These are phyloP conservation scores for Suillus alpinus DNA, from an alignment of 768 basidiomycete species.

Conservation along the genomic window DNA sequence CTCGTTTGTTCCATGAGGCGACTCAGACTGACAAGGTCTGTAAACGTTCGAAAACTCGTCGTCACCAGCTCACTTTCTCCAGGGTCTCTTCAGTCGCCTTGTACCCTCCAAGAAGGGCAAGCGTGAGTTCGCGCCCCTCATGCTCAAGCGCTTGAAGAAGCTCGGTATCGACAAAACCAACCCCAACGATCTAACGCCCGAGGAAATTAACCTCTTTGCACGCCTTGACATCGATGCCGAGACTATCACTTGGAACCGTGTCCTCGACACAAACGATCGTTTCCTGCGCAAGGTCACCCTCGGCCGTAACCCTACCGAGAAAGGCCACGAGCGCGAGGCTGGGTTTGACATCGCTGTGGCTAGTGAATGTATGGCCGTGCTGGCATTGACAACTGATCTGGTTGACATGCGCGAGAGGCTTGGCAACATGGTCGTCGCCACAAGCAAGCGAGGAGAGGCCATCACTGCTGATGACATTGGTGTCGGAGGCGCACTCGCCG, in stretches of 20 bases:
- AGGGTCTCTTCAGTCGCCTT: constrained; percentile 86
- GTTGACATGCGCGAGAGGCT: constrained; percentile 90
- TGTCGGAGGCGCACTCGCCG: constrained; percentile 90
- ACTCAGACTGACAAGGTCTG: constrained; percentile 89
- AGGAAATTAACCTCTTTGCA: constrained; percentile 87
- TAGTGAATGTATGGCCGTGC: constrained; percentile 97
- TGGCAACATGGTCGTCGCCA: constrained; percentile 96
- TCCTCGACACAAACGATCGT: constrained; percentile 94
- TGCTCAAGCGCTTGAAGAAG: constrained; percentile 94
- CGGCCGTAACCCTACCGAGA: constrained; percentile 87
- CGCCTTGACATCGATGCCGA: constrained; percentile 87
- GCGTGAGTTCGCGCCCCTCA: constrained; percentile 91
- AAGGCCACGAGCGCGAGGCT: constrained; percentile 83
- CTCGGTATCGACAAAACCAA: constrained; percentile 93
- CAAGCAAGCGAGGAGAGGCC: constrained; percentile 85
- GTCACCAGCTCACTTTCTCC: neutral
- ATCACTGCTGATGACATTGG: constrained; percentile 97
- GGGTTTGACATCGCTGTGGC: constrained; percentile 98
- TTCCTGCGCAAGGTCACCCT: constrained; percentile 93
- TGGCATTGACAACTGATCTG: constrained; percentile 85
- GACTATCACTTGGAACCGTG: constrained; percentile 98
- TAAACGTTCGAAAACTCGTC: neutral
- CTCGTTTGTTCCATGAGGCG: constrained; percentile 95
- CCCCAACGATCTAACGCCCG: constrained; percentile 88
- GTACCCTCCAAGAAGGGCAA: constrained; percentile 93